These are phyloP conservation scores for Prunus mume DNA, from an alignment of 306 rosid genomes.

Conservation along the genomic window DNA sequence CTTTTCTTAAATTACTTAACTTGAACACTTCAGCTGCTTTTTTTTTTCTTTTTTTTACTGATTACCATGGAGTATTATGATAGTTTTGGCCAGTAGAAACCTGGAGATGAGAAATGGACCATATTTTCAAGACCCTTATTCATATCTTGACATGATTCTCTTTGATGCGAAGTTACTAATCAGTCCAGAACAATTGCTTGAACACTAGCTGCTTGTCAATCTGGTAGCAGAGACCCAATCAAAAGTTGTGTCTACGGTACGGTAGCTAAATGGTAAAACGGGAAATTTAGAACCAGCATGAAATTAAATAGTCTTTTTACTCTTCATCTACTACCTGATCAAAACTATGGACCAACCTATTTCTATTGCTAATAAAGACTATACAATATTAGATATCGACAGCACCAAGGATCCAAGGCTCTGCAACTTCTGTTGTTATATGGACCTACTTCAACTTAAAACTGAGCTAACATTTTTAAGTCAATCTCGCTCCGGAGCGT, in stretches of 20 bases:
- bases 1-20: too few species aligned
- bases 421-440: slow-evolving; percentile 4
- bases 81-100: too few species aligned
- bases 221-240: background rate
- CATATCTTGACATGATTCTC: too few species aligned
- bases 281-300: background rate
- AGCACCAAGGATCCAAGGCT: background rate
- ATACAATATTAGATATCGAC: slow-evolving; percentile 28
- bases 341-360: slow-evolving; percentile 34
- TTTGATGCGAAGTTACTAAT: too few species aligned
- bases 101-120: too few species aligned
- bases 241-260: background rate
- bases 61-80: background rate
- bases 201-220: background rate
- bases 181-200: background rate
- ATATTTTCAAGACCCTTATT: too few species aligned
- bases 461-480: background rate
- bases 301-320: background rate
- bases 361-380: slow-evolving; percentile 44
- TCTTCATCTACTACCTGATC: slow-evolving; percentile 11
- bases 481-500: slow-evolving; percentile 77
- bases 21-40: too few species aligned
- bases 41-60: too few species aligned
- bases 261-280: too few species aligned
- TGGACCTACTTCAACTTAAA: slow-evolving; percentile 15